Conservation (phyloP, 2,329 filamentous ascomycete species). For the Cadophora malorum region DNA sequence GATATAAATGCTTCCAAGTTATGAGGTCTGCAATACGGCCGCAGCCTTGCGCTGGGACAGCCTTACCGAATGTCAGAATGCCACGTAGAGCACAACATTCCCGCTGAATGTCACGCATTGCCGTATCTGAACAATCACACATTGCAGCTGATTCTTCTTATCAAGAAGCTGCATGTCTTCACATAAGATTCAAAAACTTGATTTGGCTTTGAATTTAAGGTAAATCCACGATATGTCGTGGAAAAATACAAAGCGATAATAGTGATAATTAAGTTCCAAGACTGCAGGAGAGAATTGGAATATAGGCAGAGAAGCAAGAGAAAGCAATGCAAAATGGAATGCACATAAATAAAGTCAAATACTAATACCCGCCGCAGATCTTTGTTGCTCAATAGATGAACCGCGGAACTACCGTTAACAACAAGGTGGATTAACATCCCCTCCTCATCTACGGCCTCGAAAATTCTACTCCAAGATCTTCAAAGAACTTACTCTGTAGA, state of each 20-base stretch:
- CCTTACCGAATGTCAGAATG: too few species aligned
- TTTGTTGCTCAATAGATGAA: background rate
- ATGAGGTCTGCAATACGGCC: too few species aligned
- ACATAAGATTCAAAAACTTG: too few species aligned
- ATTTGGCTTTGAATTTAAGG: background rate
- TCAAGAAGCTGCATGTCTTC: too few species aligned
- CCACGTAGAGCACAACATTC: too few species aligned
- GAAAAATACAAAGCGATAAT: background rate
- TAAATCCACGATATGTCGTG: background rate
- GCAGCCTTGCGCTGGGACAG: too few species aligned
- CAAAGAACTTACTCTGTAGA: background rate
- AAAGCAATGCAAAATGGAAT: background rate
- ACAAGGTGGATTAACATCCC: background rate
- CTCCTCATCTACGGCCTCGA: background rate
- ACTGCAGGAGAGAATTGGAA: background rate
- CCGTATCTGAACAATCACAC: too few species aligned
- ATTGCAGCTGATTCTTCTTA: too few species aligned
- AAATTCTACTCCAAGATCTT: background rate
- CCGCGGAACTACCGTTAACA: background rate
- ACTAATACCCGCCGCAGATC: background rate
- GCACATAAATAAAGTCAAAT: background rate
- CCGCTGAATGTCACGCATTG: too few species aligned
- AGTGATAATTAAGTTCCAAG: background rate
- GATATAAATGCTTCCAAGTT: too few species aligned
- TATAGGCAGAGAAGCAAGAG: background rate